phyloP scores from a whole-genome alignment of 495 filamentous ascomycete genomes.

The Talaromyces liani region DNA sequence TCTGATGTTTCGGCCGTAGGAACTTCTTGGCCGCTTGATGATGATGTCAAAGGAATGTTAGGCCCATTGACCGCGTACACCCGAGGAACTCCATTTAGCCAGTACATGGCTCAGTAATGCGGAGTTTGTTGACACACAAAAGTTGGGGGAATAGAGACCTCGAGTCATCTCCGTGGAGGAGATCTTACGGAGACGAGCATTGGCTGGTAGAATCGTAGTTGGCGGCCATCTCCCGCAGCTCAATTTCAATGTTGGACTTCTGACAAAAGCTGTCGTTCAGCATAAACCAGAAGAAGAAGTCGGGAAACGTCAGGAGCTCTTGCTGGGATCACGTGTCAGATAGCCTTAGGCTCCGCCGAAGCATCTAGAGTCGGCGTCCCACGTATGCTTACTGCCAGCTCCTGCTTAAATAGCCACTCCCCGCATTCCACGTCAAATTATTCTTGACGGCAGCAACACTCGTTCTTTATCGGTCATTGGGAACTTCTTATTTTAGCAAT shows the following conservation, averaged over 20 bases:
- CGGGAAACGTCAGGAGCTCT: neutral
- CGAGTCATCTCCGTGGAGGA: slow-evolving; percentile 31
- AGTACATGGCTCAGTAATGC: slow-evolving; percentile 71
- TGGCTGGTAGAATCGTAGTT: neutral
- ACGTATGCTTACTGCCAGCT: neutral
- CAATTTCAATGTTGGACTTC: neutral
- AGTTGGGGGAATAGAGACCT: slow-evolving; percentile 25
- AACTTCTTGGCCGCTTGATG: slow-evolving; percentile 28
- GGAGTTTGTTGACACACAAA: slow-evolving; percentile 18
- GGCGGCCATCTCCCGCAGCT: slow-evolving; percentile 1
- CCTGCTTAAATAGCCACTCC: slow-evolving; percentile 5
- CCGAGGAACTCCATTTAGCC: slow-evolving; percentile 85
- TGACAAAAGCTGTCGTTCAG: neutral
- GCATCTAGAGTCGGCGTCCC: slow-evolving; percentile 5
- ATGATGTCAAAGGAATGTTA: slow-evolving; percentile 26
- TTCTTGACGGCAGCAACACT: slow-evolving; percentile 2
- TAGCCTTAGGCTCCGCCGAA: slow-evolving; percentile 8
- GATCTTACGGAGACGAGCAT: slow-evolving; percentile 1
- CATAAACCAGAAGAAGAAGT: neutral
- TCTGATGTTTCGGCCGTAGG: neutral
- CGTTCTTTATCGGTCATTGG: neutral
- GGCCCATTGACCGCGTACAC: slow-evolving; percentile 74
- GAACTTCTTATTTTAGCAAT: neutral
- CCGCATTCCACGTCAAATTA: slow-evolving; percentile 8
- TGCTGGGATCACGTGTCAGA: slow-evolving; percentile 9